Conservation (phyloP, 441 rosid genomes). For the Gossypium gossypioides region DNA sequence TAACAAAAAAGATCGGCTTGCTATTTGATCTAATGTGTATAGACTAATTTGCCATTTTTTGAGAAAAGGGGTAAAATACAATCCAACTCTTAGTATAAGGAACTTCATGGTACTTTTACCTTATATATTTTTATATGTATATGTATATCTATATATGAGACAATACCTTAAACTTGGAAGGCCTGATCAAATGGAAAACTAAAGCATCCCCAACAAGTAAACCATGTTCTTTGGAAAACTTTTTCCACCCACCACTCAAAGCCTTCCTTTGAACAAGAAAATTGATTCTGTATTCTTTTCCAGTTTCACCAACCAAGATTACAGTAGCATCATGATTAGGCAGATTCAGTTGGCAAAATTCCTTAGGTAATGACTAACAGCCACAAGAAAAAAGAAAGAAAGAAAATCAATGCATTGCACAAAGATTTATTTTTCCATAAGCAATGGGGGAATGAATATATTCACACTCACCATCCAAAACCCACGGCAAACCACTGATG, state of each 20-base stretch:
- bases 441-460: neutral
- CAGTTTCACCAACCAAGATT: conserved; percentile 34
- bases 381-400: neutral
- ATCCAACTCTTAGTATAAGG: no score
- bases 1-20: no score
- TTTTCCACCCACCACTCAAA: conserved; percentile 54
- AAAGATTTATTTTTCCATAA: neutral
- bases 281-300: conserved; percentile 28
- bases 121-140: no score
- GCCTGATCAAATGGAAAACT: conserved; percentile 35
- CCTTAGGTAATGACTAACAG: conserved; percentile 40
- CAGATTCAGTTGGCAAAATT: conserved; percentile 39
- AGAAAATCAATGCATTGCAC: neutral
- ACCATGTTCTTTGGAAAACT: conserved; percentile 29
- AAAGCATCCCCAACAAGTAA: conserved; percentile 42
- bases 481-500: conserved; percentile 38
- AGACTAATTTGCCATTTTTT: no score
- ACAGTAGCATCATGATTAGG: conserved; percentile 35
- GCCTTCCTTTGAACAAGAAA: conserved; percentile 41
- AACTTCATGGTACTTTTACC: no score
- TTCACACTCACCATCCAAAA: conserved; percentile 39
- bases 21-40: no score
- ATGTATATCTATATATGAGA: neutral
- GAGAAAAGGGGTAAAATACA: no score
- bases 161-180: conserved; percentile 41